These are phyloP conservation scores for Nannochloropsis oceanica DNA, from an alignment of 108 stramenopile species.

Conservation along the genomic window DNA sequence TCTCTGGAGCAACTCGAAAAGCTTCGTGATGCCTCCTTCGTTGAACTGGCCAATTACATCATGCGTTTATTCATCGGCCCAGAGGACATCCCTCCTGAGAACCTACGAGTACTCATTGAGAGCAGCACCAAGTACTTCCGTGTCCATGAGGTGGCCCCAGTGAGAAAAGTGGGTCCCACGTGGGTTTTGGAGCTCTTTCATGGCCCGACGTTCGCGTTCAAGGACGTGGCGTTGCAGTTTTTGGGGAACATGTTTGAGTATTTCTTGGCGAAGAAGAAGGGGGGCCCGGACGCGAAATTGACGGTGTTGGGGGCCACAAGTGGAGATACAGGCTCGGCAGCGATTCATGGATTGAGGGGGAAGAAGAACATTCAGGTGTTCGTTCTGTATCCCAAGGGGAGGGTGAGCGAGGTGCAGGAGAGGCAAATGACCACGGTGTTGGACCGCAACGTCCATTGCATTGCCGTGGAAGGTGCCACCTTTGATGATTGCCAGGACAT, in stretches of 20 bases:
- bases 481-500: conserved; percentile 98
- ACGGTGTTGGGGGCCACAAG: conserved; percentile 63
- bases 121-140: conserved; percentile 70
- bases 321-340: conserved; percentile 53
- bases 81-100: conserved; percentile 70
- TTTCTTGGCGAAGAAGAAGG: conserved; percentile 52
- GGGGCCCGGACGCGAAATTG: conserved; percentile 46
- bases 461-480: conserved; percentile 58
- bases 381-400: conserved; percentile 84
- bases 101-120: conserved; percentile 65
- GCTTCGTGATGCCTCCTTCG: conserved; percentile 45
- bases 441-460: conserved; percentile 86
- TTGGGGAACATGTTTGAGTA: conserved; percentile 98
- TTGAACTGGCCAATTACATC: conserved; percentile 67
- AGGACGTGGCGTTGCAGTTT: conserved; percentile 97
- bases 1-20: conserved; percentile 51
- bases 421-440: conserved; percentile 93
- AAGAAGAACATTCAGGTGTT: conserved; percentile 91
- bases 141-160: conserved; percentile 68
- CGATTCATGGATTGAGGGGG: conserved; percentile 87
- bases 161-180: conserved; percentile 47
- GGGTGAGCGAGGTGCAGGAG: conserved; percentile 86
- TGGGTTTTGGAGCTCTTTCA: conserved; percentile 81
- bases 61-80: conserved; percentile 75
- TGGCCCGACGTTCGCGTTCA: conserved; percentile 97